Evolutionary conservation across 768 basidiomycete species (phyloP), one percentile per base, ranked within the genome.

Genomic region (Pholiota conissans): DNA sequence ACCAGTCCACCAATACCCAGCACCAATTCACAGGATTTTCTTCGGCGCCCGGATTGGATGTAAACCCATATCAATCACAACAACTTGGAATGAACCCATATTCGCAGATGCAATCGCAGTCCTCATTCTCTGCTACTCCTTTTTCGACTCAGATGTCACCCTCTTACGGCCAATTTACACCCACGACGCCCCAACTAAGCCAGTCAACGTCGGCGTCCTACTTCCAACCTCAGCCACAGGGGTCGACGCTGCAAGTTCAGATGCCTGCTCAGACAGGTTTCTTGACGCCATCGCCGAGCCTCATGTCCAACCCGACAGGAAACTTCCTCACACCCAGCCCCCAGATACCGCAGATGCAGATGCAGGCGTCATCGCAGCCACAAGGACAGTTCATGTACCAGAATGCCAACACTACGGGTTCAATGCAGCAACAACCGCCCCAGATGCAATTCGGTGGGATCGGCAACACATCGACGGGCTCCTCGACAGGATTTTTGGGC

Each of bases 291-390:
- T 70, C 71, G 4, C 69, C 71, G 10, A 68, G 63, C 35, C 62
- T 73, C 52, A 57, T 72, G 63, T 68, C 73, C 14, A 67, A 67
- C 3, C 65, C 73, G 14, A 29, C 64, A 3, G 39, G 57, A 27
- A 72, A 73, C 32, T 69, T 72, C 47, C 64, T 63, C 9, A 72
- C 73, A 9, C 73, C 73, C 47, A 77, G 72, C 56, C 74, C 76
- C 9, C 74, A 76, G 58, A 63, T 63, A 59, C 63, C 64, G 5
- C 71, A 69, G 54, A 65, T 67, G 30, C 65, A 67, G 27, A 40
- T 58, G 35, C 66, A 64, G 24, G 60, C 65, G 8, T 51, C 49
- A 28, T 30, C 59, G 6, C 30, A 57, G 22, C 37, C 26, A 48
- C 66, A 68, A 60, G 63, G 51, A 53, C 71, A 46, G 63, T 71